A percentile compares a stretch with the other conserved stretches of the same genome.
Conservation (phyloP, 768 basidiomycete genomes). For the Boletus rubroflammeus region DNA sequence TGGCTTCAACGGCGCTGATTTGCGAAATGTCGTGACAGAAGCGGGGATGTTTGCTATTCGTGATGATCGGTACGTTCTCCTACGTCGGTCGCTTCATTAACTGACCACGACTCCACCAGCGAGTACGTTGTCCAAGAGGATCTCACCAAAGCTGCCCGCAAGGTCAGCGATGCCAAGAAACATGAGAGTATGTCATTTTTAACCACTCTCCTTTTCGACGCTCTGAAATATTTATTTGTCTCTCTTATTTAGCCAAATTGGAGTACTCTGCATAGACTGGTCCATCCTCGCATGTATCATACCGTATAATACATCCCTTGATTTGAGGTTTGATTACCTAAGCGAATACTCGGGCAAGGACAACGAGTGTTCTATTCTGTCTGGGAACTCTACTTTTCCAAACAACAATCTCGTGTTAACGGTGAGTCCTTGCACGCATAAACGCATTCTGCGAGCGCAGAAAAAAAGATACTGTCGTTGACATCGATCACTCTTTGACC, state of each 20-base stretch:
- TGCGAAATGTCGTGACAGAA: slow-evolving; percentile 93
- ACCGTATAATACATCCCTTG: slow-evolving; percentile 10
- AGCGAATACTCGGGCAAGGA: too few species aligned
- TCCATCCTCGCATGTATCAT: slow-evolving; percentile 19
- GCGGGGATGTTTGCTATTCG: slow-evolving; percentile 99
- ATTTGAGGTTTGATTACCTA: slow-evolving; percentile 9
- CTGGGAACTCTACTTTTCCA: neutral
- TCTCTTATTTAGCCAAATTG: slow-evolving; percentile 34
- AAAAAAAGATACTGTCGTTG: slow-evolving; percentile 7
- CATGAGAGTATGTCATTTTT: slow-evolving; percentile 76
- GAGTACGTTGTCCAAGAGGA: slow-evolving; percentile 95
- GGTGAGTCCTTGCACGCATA: slow-evolving; percentile 11
- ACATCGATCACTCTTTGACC: neutral
- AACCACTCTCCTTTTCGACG: neutral
- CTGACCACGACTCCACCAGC: slow-evolving; percentile 34
- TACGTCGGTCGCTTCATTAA: neutral
- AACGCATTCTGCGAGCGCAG: neutral
- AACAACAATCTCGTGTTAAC: neutral
- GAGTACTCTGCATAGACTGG: slow-evolving; percentile 40
- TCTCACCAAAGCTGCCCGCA: slow-evolving; percentile 91
- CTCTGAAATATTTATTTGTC: neutral
- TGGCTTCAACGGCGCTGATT: slow-evolving; percentile 93
- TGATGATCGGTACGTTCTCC: slow-evolving; percentile 71
- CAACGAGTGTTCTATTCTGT: too few species aligned
- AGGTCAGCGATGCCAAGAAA: slow-evolving; percentile 95